Evolutionary conservation across 805 yeast species (phyloP).

Genomic region (Barnettozyma siamensis): DNA sequence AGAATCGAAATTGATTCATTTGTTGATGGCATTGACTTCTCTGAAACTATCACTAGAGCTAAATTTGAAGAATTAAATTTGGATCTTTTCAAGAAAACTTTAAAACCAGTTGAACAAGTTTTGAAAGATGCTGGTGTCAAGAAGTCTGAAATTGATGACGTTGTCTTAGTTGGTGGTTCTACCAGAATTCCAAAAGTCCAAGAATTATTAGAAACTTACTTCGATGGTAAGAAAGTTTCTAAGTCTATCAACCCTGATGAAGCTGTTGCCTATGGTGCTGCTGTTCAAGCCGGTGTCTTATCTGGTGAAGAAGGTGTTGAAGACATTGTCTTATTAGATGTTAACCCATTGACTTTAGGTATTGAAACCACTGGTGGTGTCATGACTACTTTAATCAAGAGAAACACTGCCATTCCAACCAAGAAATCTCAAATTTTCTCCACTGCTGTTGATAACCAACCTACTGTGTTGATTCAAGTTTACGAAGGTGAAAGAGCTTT

Average conservation of each 20-base stretch:
- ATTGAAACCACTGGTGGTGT: slow-evolving; percentile 97
- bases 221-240: slow-evolving; percentile 92
- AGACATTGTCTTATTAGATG: slow-evolving; percentile 85
- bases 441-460: slow-evolving; percentile 95
- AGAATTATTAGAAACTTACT: slow-evolving; percentile 82
- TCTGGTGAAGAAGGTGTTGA: slow-evolving; percentile 94
- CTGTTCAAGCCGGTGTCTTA: slow-evolving; percentile 97
- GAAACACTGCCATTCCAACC: slow-evolving; percentile 95
- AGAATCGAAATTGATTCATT: slow-evolving; percentile 95
- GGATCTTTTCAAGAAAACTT: slow-evolving; percentile 87
- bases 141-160: slow-evolving; percentile 85
- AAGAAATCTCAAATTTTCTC: slow-evolving; percentile 93
- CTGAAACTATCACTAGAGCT: slow-evolving; percentile 94
- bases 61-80: slow-evolving; percentile 95
- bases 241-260: slow-evolving; percentile 99
- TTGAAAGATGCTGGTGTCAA: slow-evolving; percentile 87
- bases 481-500: slow-evolving; percentile 95
- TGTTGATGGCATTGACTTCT: slow-evolving; percentile 91
- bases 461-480: slow-evolving; percentile 89
- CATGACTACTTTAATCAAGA: slow-evolving; percentile 90
- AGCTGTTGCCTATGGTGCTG: slow-evolving; percentile 99
- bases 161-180: slow-evolving; percentile 97
- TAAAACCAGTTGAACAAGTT: slow-evolving; percentile 95
- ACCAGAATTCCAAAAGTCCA: slow-evolving; percentile 99
- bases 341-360: slow-evolving; percentile 90